A percentile compares a stretch with the other conserved stretches of the same genome.
phyloP scores from a whole-genome alignment of 495 filamentous ascomycete species.

The Penicillium canescens region DNA sequence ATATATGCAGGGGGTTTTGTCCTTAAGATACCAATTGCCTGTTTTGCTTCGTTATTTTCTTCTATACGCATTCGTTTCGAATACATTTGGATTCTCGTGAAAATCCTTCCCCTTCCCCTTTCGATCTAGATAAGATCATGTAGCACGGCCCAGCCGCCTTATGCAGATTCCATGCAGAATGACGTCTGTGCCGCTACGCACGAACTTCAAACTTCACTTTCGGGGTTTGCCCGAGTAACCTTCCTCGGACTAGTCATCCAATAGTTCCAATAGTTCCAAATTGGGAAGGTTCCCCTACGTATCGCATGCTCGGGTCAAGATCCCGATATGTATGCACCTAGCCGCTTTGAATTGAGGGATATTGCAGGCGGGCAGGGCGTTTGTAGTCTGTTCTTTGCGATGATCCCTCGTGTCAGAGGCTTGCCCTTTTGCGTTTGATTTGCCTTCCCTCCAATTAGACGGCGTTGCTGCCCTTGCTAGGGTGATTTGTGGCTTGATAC shows the following conservation, averaged over 20 bases:
- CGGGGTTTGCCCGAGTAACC: neutral
- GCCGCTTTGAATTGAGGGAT: conserved; percentile 3
- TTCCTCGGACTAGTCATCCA: neutral
- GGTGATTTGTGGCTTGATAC: neutral
- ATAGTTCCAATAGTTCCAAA: neutral
- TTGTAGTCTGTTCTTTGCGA: neutral
- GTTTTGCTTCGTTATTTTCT: neutral
- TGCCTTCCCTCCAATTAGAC: neutral
- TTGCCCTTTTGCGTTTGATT: neutral
- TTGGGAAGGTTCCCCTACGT: neutral
- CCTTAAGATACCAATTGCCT: conserved; percentile 18
- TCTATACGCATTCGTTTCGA: neutral
- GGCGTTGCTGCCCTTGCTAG: neutral
- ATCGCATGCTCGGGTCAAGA: neutral
- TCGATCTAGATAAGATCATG: conserved; percentile 7
- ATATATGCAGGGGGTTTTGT: conserved; percentile 10
- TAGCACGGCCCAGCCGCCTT: conserved; percentile 2
- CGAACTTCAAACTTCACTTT: neutral
- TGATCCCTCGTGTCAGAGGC: conserved; percentile 4
- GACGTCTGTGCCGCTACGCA: conserved; percentile 20
- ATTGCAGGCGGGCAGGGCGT: conserved; percentile 2
- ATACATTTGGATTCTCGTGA: neutral
- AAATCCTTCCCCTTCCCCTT: neutral
- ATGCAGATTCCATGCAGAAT: conserved; percentile 15
- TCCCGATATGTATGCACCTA: conserved; percentile 3